Evolutionary conservation across 164 flowering plant genomes (phyloP).

Genomic region (Chimonanthus salicifolius): DNA sequence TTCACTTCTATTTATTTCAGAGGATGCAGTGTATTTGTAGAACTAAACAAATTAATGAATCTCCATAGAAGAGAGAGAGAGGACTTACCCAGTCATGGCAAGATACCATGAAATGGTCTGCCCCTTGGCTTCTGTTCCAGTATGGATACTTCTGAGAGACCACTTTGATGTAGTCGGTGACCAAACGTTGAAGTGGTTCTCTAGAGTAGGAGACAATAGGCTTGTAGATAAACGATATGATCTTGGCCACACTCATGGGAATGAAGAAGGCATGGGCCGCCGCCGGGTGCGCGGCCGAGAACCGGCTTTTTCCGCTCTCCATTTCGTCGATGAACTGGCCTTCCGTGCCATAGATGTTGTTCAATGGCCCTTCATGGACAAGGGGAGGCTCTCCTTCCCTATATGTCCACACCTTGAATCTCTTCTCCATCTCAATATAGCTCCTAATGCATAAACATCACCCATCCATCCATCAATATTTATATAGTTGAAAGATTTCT

Average conservation of each 20-base stretch:
- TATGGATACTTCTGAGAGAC: conserved; percentile 13
- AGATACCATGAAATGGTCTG: conserved; percentile 22
- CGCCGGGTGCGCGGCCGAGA: conserved; percentile 5
- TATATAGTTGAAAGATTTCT: too few relatives aligned
- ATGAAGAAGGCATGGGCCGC: conserved; percentile 17
- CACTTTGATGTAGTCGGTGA: conserved; percentile 14
- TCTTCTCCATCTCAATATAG: conserved; percentile 19
- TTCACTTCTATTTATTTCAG: too few relatives aligned
- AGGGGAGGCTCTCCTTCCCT: conserved; percentile 21
- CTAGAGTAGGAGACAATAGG: conserved; percentile 2
- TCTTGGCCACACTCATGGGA: conserved; percentile 14
- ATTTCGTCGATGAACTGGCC: conserved; percentile 19
- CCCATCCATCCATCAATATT: background rate
- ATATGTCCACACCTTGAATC: conserved; percentile 16
- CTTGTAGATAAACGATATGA: conserved; percentile 14
- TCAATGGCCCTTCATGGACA: conserved; percentile 19
- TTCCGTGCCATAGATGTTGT: conserved; percentile 17
- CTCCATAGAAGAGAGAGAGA: too few relatives aligned
- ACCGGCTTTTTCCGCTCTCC: conserved; percentile 10
- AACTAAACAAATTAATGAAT: too few relatives aligned
- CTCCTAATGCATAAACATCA: conserved; percentile 5
- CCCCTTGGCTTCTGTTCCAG: conserved; percentile 17
- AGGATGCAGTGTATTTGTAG: too few relatives aligned
- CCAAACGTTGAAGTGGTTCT: conserved; percentile 7
- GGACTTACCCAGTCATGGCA: conserved; percentile 20